phyloP scores from a whole-genome alignment of 2,329 filamentous ascomycete genomes.

The Aspergillus pseudoterreus region DNA sequence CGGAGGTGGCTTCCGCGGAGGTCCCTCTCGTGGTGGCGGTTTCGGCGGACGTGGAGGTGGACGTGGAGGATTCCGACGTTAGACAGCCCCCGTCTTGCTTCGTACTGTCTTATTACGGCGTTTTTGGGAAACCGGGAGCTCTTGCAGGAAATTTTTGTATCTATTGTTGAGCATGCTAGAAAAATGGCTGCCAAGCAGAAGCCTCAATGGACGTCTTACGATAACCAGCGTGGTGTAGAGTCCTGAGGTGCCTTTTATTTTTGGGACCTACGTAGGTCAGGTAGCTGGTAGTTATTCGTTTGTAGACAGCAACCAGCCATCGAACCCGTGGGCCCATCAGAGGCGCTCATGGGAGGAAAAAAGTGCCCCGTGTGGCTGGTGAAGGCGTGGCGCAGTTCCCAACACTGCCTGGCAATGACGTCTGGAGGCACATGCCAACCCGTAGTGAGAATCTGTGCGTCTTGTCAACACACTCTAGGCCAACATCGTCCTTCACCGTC shows the following conservation, averaged over 20 bases:
- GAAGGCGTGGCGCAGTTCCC: constrained; percentile 21
- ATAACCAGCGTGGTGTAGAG: neutral
- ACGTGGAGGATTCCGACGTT: constrained; percentile 25
- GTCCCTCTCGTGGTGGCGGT: constrained; percentile 37
- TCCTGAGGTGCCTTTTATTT: no score
- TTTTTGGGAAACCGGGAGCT: constrained; percentile 41
- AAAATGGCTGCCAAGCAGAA: constrained; percentile 31
- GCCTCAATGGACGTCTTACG: constrained; percentile 23
- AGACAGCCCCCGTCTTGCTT: constrained; percentile 24
- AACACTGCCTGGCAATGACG: constrained; percentile 34
- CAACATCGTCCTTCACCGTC: constrained; percentile 14
- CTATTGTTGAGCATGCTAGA: constrained; percentile 34
- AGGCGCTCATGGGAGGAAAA: neutral
- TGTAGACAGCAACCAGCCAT: no score
- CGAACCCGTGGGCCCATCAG: no score
- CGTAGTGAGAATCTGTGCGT: constrained; percentile 26
- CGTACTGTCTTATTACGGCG: constrained; percentile 41
- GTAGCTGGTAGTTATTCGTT: neutral
- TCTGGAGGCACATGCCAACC: constrained; percentile 20
- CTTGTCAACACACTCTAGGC: constrained; percentile 30
- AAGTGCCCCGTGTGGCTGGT: constrained; percentile 19
- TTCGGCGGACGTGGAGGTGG: constrained; percentile 36
- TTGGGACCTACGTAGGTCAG: neutral
- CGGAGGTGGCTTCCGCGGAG: constrained; percentile 38
- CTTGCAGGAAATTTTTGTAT: constrained; percentile 35